phyloP scores from a whole-genome alignment of 768 basidiomycete species.

The Leccinum uliginosum region DNA sequence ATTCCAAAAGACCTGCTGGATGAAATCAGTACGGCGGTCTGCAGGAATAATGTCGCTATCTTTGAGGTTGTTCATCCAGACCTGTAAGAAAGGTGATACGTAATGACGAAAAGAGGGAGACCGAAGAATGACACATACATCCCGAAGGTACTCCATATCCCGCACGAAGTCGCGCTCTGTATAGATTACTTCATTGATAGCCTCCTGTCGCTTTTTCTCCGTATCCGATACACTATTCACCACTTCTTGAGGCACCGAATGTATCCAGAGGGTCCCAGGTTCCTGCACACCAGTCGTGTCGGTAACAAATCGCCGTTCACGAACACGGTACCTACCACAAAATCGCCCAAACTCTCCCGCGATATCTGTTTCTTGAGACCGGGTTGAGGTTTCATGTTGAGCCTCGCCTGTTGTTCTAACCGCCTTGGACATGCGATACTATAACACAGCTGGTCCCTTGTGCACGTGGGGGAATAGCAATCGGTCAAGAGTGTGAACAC shows the following conservation, averaged over 20 bases:
- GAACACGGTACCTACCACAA: conserved; percentile 47
- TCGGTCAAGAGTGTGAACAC: conserved; percentile 96
- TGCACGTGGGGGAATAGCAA: conserved; percentile 98
- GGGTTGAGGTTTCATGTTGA: conserved; percentile 93
- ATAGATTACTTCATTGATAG: conserved; percentile 92
- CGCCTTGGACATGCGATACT: conserved; percentile 94
- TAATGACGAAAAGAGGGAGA: neutral
- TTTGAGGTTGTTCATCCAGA: conserved; percentile 86
- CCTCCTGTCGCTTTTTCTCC: conserved; percentile 96
- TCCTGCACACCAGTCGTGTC: conserved; percentile 41
- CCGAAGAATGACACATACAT: conserved; percentile 50
- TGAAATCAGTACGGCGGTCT: conserved; percentile 74
- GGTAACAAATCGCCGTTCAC: conserved; percentile 1
- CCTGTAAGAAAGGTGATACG: conserved; percentile 37
- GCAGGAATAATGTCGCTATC: conserved; percentile 73
- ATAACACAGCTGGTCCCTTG: conserved; percentile 91
- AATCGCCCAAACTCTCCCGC: conserved; percentile 74
- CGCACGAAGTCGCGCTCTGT: conserved; percentile 98
- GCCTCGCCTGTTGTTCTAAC: conserved; percentile 87
- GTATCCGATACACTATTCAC: conserved; percentile 86
- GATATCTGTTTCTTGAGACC: conserved; percentile 83
- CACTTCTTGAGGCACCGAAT: conserved; percentile 92
- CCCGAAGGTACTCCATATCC: conserved; percentile 96
- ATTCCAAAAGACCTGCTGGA: conserved; percentile 98
- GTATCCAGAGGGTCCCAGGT: conserved; percentile 90